Evolutionary conservation across 139 green algal species (phyloP).

Genomic region (Micromonas pusilla): DNA sequence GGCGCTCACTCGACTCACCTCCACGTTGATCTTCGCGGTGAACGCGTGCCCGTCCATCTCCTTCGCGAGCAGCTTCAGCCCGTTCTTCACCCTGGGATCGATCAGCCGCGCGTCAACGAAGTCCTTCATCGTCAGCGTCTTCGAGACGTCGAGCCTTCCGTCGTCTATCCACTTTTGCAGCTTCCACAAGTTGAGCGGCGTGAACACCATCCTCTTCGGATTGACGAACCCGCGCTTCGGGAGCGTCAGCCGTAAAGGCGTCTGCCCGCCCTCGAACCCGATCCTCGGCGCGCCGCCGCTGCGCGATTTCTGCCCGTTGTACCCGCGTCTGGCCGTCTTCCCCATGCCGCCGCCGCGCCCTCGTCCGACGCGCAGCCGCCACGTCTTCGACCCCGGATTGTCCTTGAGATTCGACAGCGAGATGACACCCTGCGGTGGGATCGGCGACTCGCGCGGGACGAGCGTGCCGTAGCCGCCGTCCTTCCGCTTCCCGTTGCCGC

Average conservation of each 20-base stretch:
- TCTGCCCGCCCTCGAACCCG: conserved; percentile 77
- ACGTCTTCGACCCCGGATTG: neutral
- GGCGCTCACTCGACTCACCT: conserved; percentile 63
- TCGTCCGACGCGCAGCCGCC: conserved; percentile 51
- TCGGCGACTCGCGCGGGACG: neutral
- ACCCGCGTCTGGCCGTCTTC: conserved; percentile 64
- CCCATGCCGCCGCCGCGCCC: conserved; percentile 62
- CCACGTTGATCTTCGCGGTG: conserved; percentile 40
- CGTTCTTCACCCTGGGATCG: conserved; percentile 56
- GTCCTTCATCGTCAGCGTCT: conserved; percentile 85
- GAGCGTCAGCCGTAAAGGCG: conserved; percentile 52
- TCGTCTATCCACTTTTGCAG: conserved; percentile 55
- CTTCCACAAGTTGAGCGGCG: conserved; percentile 56
- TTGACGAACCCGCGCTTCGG: conserved; percentile 69
- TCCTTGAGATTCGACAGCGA: neutral
- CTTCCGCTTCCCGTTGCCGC: neutral
- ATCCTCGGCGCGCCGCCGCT: conserved; percentile 41
- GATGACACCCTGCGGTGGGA: neutral
- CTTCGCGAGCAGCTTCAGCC: conserved; percentile 75
- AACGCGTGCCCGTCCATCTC: neutral
- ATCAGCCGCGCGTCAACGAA: conserved; percentile 61
- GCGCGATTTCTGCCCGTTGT: conserved; percentile 72
- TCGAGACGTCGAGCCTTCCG: conserved; percentile 55
- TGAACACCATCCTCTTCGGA: conserved; percentile 48
- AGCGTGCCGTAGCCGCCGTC: neutral